Conservation (phyloP, 2,329 filamentous ascomycete genomes). For the Trichoderma harzianum region DNA sequence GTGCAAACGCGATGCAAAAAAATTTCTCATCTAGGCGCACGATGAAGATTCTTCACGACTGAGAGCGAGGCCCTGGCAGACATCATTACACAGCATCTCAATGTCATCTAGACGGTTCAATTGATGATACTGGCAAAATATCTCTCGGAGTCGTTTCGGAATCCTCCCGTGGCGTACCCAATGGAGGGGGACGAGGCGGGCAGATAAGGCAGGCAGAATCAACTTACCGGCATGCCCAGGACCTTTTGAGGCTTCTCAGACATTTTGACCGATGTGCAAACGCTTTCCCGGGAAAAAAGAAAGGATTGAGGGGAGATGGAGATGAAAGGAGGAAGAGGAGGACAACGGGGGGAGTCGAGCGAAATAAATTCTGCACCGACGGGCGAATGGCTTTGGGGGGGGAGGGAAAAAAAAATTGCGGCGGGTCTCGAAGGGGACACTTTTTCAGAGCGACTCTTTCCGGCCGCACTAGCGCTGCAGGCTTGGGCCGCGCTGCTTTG, state of each 20-base stretch:
- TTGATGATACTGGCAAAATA: slow-evolving; percentile 21
- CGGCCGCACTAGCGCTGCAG: slow-evolving; percentile 35
- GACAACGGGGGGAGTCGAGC: slow-evolving; percentile 40
- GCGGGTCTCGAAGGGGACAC: slow-evolving; percentile 44
- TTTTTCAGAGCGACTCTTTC: slow-evolving; percentile 40
- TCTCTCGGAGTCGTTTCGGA: slow-evolving; percentile 10
- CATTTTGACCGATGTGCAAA: slow-evolving; percentile 49
- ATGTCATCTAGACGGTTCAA: slow-evolving; percentile 18
- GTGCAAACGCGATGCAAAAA: neutral
- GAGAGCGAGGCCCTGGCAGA: neutral
- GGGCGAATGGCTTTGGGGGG: slow-evolving; percentile 42
- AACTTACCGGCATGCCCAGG: slow-evolving; percentile 66
- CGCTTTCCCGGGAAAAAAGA: slow-evolving; percentile 43
- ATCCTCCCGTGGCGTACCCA: slow-evolving; percentile 15
- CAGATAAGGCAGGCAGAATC: slow-evolving; percentile 28
- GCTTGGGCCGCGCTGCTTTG: slow-evolving; percentile 13
- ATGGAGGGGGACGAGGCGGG: slow-evolving; percentile 19
- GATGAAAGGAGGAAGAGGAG: slow-evolving; percentile 44
- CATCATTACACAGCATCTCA: neutral
- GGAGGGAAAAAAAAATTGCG: slow-evolving; percentile 49
- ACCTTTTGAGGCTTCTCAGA: slow-evolving; percentile 55
- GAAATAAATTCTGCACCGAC: slow-evolving; percentile 46
- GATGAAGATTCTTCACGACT: neutral
- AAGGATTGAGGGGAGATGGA: slow-evolving; percentile 62
- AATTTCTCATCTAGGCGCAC: slow-evolving; percentile 10